Evolutionary conservation across 768 basidiomycete genomes (phyloP).

Genomic region (Mycena galopus): DNA sequence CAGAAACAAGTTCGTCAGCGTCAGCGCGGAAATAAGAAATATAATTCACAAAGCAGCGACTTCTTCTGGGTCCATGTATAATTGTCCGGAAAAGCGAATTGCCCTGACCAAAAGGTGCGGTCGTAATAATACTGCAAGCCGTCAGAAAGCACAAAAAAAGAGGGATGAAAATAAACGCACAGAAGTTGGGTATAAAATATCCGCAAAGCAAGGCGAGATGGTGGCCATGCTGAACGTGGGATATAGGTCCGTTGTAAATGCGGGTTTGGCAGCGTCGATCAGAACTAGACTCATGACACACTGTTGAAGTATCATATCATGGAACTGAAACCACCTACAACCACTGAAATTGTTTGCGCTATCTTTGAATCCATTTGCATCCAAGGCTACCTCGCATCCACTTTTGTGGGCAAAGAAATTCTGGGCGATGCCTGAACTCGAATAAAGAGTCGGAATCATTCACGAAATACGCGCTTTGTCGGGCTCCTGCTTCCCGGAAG

Average conservation of each 20-base stretch:
- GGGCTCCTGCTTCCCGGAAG: background rate
- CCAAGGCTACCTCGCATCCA: background rate
- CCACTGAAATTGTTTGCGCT: background rate
- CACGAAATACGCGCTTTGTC: background rate
- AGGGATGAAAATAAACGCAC: background rate
- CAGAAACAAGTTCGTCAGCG: background rate
- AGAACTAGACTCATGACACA: background rate
- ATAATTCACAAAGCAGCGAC: background rate
- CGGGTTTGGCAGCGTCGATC: slow-evolving; percentile 1
- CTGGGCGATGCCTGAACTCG: background rate
- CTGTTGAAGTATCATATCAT: background rate
- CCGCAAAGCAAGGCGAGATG: slow-evolving; percentile 22
- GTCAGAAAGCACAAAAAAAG: background rate
- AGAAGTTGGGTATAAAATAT: slow-evolving; percentile 12
- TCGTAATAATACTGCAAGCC: slow-evolving; percentile 5
- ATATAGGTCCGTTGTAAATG: slow-evolving; percentile 22
- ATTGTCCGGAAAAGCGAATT: slow-evolving; percentile 5
- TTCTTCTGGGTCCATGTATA: slow-evolving; percentile 18
- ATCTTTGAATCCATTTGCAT: background rate
- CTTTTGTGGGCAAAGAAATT: background rate
- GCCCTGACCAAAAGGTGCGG: slow-evolving; percentile 1
- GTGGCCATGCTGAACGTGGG: slow-evolving; percentile 22
- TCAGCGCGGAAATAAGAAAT: background rate
- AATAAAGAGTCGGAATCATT: background rate
- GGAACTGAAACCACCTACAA: background rate